Conservation (phyloP, 768 basidiomycete species). For the Obba rivulosa region DNA sequence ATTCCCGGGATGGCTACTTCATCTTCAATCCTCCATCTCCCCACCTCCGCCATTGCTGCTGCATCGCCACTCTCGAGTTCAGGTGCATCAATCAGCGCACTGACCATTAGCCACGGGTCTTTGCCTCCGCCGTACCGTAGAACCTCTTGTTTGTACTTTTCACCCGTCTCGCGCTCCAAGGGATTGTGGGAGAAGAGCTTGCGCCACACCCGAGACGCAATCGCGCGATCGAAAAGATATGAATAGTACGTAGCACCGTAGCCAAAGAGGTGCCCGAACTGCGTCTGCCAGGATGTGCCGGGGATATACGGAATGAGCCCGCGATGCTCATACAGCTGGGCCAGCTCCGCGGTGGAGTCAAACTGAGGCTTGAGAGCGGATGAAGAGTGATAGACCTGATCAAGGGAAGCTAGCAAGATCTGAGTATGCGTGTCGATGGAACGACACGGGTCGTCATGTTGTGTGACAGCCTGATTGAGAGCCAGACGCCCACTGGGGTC, state of each 20-base stretch:
- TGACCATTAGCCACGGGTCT: conserved; percentile 94
- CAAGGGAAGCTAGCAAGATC: conserved; percentile 82
- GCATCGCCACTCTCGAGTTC: conserved; percentile 68
- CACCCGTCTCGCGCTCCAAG: conserved; percentile 67
- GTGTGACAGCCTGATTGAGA: conserved; percentile 48
- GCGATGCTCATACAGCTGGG: conserved; percentile 54
- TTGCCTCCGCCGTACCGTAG: conserved; percentile 81
- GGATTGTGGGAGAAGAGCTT: conserved; percentile 68
- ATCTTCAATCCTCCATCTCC: conserved; percentile 81
- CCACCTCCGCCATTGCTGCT: conserved; percentile 85
- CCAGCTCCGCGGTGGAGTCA: conserved; percentile 66
- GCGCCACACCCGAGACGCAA: conserved; percentile 88
- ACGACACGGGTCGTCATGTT: conserved; percentile 70
- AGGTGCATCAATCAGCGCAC: conserved; percentile 57
- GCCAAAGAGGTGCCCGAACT: conserved; percentile 92
- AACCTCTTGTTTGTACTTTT: conserved; percentile 73
- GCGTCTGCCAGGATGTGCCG: conserved; percentile 90
- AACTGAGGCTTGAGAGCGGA: conserved; percentile 49
- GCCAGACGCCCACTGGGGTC: conserved; percentile 44
- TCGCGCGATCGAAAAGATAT: conserved; percentile 93
- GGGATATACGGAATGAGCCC: conserved; percentile 81
- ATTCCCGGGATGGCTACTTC: conserved; percentile 56
- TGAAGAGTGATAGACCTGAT: conserved; percentile 87
- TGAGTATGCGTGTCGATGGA: conserved; percentile 88
- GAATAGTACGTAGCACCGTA: conserved; percentile 99